Conservation (phyloP, 768 basidiomycete species). For the Xerocomus potaroensis region DNA sequence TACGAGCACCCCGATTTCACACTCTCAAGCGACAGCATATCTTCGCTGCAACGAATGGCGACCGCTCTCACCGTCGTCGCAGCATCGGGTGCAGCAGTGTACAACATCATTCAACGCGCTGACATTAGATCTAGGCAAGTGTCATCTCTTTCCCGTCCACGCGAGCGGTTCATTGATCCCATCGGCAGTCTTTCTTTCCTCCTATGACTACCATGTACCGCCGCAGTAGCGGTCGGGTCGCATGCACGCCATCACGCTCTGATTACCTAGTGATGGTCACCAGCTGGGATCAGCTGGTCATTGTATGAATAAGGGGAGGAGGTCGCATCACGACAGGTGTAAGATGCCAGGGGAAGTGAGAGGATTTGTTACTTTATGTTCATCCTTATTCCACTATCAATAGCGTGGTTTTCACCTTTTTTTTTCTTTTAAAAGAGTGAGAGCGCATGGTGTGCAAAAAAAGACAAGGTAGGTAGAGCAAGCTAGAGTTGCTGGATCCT, state of each 20-base stretch:
- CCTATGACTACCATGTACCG: slow-evolving; percentile 5
- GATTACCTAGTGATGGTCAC: neutral
- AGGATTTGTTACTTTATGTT: slow-evolving; percentile 7
- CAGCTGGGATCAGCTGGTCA: slow-evolving; percentile 1
- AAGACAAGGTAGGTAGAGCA: neutral
- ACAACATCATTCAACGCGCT: slow-evolving; percentile 21
- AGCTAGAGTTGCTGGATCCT: slow-evolving; percentile 73
- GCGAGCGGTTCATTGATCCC: neutral
- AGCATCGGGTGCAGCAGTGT: slow-evolving; percentile 31
- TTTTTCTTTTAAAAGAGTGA: neutral
- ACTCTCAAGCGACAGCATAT: slow-evolving; percentile 21
- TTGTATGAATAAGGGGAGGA: slow-evolving; percentile 12
- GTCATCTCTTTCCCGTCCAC: neutral
- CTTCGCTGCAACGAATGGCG: slow-evolving; percentile 23
- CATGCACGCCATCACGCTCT: neutral
- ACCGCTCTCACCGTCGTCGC: slow-evolving; percentile 28
- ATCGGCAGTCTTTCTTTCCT: slow-evolving; percentile 10
- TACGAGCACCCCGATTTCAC: slow-evolving; percentile 33
- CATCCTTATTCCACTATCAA: neutral
- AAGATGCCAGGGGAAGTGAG: neutral
- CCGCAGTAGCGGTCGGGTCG: neutral
- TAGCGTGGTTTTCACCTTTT: neutral
- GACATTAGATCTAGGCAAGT: slow-evolving; percentile 20
- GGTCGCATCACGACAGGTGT: slow-evolving; percentile 7
- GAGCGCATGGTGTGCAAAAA: too few species aligned